Evolutionary conservation across 2,329 filamentous ascomycete species (phyloP), one percentile per base, ranked within the genome.

Genomic region (Coniosporium tulheliwenetii): DNA sequence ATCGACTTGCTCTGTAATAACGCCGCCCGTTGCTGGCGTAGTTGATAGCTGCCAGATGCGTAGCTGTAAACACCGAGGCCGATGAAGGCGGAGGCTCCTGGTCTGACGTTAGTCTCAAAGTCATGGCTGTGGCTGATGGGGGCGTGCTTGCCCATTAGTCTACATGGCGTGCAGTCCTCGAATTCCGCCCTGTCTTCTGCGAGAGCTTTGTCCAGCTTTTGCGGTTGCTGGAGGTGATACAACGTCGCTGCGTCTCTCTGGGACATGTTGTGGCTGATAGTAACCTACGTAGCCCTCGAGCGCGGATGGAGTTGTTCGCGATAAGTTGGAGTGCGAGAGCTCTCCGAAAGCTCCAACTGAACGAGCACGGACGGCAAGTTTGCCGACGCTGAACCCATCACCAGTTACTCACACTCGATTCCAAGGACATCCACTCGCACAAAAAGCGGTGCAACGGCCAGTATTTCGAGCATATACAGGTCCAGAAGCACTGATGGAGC

Each of bases 31-130:
- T 62, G 57, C 33, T 61, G 50, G 9, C 51, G 52, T 16, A 69
- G 54, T 41, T 69, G 64, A 12, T 56, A 52, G 50, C 64, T 64
- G 5, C 65, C 65, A 2, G 63, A 64, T 31, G 60, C 48, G 50
- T 66, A 67, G 5, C 59, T 63, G 52, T 65, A 68, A 16, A 59
- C 55, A 41, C 66, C 66, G 38, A 69, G 60, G 30, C 63, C 63
- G 33, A 63, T 52, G 50, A 69, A 69, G 0, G 57, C 64, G 36
- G 55, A 57, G 38, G 55, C 62, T 37, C 65, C 65, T 67, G 43
- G 5, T n/a, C 16, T 12, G 3, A 33, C 13, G 8, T 33, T n/a
- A 37, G 10, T 43, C 39, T n/a, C 2, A 16, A 33, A 5, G 35
- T 5, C 10, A 16, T 15, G 16, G 35, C 5, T 13, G 36, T 37